These are phyloP conservation scores for Anthoceros angustus DNA, from an alignment of 225 moss, liverwort and hornwort species.

Conservation along the genomic window DNA sequence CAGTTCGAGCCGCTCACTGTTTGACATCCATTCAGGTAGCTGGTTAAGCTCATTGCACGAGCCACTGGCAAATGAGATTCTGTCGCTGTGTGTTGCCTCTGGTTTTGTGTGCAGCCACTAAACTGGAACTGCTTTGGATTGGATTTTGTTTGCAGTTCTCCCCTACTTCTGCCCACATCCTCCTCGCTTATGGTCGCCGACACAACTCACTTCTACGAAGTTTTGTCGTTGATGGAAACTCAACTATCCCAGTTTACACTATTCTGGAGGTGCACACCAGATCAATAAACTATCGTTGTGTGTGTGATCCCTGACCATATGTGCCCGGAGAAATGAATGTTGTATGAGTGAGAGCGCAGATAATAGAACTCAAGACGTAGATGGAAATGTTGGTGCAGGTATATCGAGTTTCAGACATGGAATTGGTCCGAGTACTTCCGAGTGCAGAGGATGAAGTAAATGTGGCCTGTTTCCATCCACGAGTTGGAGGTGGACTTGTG, in stretches of 20 bases:
- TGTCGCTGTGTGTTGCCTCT: neutral
- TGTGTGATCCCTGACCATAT: neutral
- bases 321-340: neutral
- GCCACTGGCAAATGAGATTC: no score
- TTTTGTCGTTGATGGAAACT: slow-evolving; percentile 75
- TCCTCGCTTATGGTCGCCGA: slow-evolving; percentile 90
- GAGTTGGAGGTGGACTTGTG: slow-evolving; percentile 94
- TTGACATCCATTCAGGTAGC: slow-evolving; percentile 93
- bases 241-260: slow-evolving; percentile 86
- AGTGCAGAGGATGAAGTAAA: slow-evolving; percentile 99
- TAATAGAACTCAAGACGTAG: neutral
- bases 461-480: slow-evolving; percentile 98
- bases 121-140: neutral
- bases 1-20: slow-evolving; percentile 94
- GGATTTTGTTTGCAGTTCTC: slow-evolving; percentile 48
- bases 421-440: slow-evolving; percentile 86
- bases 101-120: neutral
- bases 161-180: slow-evolving; percentile 85
- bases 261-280: slow-evolving; percentile 63
- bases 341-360: neutral
- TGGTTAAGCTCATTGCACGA: neutral
- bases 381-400: slow-evolving; percentile 27
- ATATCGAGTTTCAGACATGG: slow-evolving; percentile 98
- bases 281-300: no score
- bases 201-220: slow-evolving; percentile 87